Base-by-base conservation (phyloP, 768 basidiomycete genomes). In the Hericium alpestre region DNA sequence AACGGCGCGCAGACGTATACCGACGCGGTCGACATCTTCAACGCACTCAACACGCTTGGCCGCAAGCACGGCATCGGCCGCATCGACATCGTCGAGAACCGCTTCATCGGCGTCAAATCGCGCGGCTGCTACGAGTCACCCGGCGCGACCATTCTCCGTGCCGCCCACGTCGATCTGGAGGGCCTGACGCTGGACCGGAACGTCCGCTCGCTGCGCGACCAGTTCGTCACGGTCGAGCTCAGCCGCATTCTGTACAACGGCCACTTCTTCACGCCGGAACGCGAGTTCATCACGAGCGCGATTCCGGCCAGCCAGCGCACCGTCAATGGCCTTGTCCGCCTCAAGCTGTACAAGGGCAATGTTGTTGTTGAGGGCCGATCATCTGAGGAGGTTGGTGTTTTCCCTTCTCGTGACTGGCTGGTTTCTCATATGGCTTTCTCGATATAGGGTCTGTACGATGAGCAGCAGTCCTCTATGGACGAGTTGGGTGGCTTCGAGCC, bases 41-140 rank as follows among this genome's bases (percentile, higher is more conserved):
- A 87, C 62, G 79, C 78, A 4, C 83, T 99, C 66, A 99, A 99
- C 75, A 76, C 87, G 1, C 84, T 97, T 59, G 96, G 88, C 38
- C 80, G 95, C 62, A 91, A 90, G 69, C 95, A 99, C 72, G 96
- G 94, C 63, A 81, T 99, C 61, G 95, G 96, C 27, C 84, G 96
- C 58, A 89, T 97, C 73, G 96, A 99, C 71, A 98, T 99, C 66
- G 96, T 99, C 67, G 95, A 99, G 77, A 99, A 99, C 78, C 82
- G 96, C 55, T 99, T 96, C 77, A 97, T 98, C 69, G 96, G 96
- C 56, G 96, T 99, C 69, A 99, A 98, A 73, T 93, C 90, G 51
- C 90, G 96, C 37, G 96, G 96, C n/a, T 99, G 96, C 76, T 99
- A 99, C 77, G 96, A 99, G 73, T 87, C 90, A 1, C 96, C 96